Evolutionary conservation across 2,329 filamentous ascomycete species (phyloP).

Genomic region (Pochonia chlamydosporia): DNA sequence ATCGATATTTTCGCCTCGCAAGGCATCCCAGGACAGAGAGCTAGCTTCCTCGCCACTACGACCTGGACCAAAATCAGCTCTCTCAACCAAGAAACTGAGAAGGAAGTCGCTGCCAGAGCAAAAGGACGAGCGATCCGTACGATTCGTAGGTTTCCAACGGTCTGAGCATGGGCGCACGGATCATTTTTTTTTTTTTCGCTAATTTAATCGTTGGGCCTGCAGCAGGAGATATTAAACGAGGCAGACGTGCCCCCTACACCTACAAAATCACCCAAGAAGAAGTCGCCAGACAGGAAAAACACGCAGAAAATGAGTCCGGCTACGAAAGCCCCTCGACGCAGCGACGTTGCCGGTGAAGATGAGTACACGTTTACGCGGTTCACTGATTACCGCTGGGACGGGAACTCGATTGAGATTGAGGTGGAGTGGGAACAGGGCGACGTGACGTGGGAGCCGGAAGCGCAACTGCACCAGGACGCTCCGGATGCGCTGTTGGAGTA

Average conservation of each 20-base stretch:
- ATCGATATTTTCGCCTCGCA: constrained; percentile 6
- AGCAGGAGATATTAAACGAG: background rate
- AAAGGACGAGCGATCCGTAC: background rate
- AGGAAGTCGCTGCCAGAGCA: constrained; percentile 2
- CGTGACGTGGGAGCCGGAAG: constrained; percentile 28
- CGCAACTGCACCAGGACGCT: constrained; percentile 25
- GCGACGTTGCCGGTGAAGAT: background rate
- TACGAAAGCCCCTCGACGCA: background rate
- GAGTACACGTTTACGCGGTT: constrained; percentile 18
- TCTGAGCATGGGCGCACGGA: too few relatives aligned
- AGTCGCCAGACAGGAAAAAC: background rate
- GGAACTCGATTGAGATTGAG: constrained; percentile 21
- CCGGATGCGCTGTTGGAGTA: constrained; percentile 24
- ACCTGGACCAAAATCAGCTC: background rate
- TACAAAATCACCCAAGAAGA: background rate
- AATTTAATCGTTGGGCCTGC: background rate
- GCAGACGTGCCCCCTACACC: background rate
- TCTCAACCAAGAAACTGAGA: background rate
- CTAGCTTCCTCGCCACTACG: constrained; percentile 1
- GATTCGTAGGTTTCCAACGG: background rate
- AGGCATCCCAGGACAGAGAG: background rate
- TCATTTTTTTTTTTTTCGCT: background rate
- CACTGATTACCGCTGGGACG: constrained; percentile 21
- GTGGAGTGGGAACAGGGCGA: constrained; percentile 25
- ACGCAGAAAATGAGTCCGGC: background rate